Base-by-base conservation (phyloP, 305 asterid species). In the Fraxinus angustifolia region DNA sequence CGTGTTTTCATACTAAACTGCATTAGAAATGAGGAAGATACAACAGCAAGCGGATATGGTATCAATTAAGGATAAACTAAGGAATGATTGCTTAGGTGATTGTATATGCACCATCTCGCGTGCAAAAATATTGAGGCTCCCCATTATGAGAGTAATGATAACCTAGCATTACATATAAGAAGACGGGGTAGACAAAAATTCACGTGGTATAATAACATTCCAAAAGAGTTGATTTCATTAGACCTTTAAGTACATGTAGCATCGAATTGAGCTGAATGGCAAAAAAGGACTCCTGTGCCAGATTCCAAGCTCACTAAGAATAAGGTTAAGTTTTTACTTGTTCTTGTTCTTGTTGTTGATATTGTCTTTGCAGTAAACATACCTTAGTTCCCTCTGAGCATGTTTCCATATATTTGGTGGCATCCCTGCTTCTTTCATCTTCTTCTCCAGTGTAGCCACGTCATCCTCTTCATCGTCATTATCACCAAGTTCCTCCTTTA, bases 381-480 rank as follows among this genome's bases (percentile, higher is more conserved):
- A 91, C 99, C 98, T 91, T 83, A 96, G 84, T 88, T 96, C 98
- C 87, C 97, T 90, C 84, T 92, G 97, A 81, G 98, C 97, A 86
- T 93, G 97, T 89, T 96, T 96, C 98, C 99, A 96, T 75, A 92
- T 88, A 88, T 92, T 90, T 80, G 97, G 88, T 78, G 99, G 98
- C 98, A 96, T 96, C 75, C 97, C 96, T 76, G 97, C 96, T 79
- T 87, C 92, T 92, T 93, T 97, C 97, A 96, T 94, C 93, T 93
- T 94, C 90, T 97, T 91, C 86, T 94, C 98, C 28, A 96, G 90
- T 82, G 93, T 91, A 88, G 93, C 97, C 87, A 94, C 89, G 83
- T 96, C 98, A 91, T 96, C 99, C 84, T 96, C 98, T 38, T 96
- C 98, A 12, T 96, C 98, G 71, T 94, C 97, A 86, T 96, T 94